Conservation (phyloP, 768 basidiomycete genomes). For the Russula earlei region DNA sequence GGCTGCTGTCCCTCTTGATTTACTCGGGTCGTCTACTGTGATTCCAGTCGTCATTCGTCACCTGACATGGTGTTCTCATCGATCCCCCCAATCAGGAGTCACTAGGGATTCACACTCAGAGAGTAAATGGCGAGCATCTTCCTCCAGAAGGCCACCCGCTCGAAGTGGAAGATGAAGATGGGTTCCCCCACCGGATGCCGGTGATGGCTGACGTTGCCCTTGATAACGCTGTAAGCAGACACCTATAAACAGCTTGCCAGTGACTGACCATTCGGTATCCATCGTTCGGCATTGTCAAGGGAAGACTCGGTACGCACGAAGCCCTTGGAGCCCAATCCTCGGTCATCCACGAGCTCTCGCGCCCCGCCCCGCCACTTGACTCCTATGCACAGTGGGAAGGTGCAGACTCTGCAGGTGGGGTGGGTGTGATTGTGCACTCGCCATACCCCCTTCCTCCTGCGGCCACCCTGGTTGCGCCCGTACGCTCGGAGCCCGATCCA, state of each 20-base stretch:
- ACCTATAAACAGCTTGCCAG: neutral
- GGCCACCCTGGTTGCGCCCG: constrained; percentile 26
- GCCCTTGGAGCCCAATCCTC: constrained; percentile 18
- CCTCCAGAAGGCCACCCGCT: too few species aligned
- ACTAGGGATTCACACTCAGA: too few species aligned
- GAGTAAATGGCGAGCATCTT: too few species aligned
- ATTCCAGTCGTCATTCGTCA: too few species aligned
- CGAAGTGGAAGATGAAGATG: constrained; percentile 54
- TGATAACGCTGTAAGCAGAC: constrained; percentile 16
- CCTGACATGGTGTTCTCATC: too few species aligned
- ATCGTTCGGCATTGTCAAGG: constrained; percentile 17
- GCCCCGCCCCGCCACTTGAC: constrained; percentile 38
- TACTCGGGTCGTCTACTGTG: too few species aligned
- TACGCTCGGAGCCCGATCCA: too few species aligned
- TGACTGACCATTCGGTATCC: constrained; percentile 5
- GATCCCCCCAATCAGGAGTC: too few species aligned
- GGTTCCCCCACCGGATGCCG: constrained; percentile 19
- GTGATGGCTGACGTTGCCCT: constrained; percentile 13
- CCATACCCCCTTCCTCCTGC: constrained; percentile 25
- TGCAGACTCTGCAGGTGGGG: constrained; percentile 20
- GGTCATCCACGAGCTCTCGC: constrained; percentile 8
- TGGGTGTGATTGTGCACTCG: constrained; percentile 33
- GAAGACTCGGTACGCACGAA: constrained; percentile 18
- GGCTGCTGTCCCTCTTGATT: too few species aligned
- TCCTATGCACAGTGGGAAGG: constrained; percentile 42